Conservation (phyloP, 345 rosid species). For the Syzygium grande region DNA sequence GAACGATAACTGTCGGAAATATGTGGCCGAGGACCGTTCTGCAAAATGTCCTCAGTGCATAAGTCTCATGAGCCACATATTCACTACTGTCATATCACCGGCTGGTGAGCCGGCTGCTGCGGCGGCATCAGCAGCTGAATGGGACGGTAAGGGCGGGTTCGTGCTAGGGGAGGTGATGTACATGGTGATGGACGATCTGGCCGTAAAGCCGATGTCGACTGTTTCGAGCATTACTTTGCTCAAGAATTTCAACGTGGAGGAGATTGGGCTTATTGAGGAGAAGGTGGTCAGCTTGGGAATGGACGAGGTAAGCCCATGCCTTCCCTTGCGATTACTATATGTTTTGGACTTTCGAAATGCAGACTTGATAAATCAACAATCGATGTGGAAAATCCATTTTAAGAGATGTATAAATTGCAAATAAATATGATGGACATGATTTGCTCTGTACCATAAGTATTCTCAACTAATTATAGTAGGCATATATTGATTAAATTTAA, state of each 20-base stretch:
- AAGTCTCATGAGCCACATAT: too few relatives aligned
- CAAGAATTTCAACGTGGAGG: neutral
- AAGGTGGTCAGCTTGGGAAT: neutral
- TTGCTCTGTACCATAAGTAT: neutral
- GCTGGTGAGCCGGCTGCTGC: neutral
- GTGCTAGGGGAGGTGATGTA: neutral
- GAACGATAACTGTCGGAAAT: too few relatives aligned
- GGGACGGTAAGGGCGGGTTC: neutral
- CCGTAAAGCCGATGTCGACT: constrained; percentile 3
- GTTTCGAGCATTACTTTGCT: neutral
- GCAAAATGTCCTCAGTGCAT: too few relatives aligned
- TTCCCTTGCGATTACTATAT: neutral
- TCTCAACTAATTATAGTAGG: neutral
- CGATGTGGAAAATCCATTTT: neutral
- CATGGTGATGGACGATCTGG: constrained; percentile 7
- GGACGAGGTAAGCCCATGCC: constrained; percentile 1
- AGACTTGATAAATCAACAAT: neutral
- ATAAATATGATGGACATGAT: neutral
- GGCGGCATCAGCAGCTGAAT: neutral
- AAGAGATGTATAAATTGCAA: neutral
- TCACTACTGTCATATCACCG: neutral
- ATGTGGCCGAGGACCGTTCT: too few relatives aligned
- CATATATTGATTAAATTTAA: neutral
- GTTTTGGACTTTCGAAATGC: neutral
- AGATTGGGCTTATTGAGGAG: neutral